Evolutionary conservation across 257 asterid genomes (phyloP), one percentile per base, ranked within the genome.

Genomic region (Solanum dulcamara): DNA sequence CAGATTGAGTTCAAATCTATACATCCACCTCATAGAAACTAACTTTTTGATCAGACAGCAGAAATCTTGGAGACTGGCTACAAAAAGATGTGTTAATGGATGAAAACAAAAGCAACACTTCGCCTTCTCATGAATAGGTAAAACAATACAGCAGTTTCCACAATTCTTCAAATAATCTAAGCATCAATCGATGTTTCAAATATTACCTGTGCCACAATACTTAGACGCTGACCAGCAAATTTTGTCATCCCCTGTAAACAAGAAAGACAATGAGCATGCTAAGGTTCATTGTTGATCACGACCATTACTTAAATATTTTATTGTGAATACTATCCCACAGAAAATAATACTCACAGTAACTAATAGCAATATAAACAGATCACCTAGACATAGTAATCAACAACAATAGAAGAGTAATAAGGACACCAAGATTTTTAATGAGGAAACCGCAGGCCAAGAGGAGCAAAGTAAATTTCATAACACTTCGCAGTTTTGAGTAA

Each of bases 201-300:
- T 67, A 80, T 33, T 83, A 90, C 92, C 89, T 88, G 89, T 42
- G 84, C 67, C 57, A 62, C 85, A 1, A 46, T 42, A 85, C 33
- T 59, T 18, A 35, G 83, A 14, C 85, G 84, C 50, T 83, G 53
- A 68, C 40, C 84, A 44, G 84, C 59, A 88, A 75, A 28, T 82
- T 26, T 71, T 81, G 77, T 11, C 75, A 70, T 82, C 37, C 85
- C 84, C 92, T 89, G 87, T 82, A 38, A 30, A 18, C 33, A 48
- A 72, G 7, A 53, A 3, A 17, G 46, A 22, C 18, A 20, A 70
- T 35, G 35, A 35, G 28, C 11, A 38, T 51, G n/a, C 48, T 28
- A 40, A 53, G 60, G 60, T 18, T 32, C 14, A 1, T 60, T 35
- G 22, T 6, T 38, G 67, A 38, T 0, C 60, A 44, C 51, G 33